These are phyloP conservation scores for Emmonsiellopsis sp. DNA, from an alignment of 2,329 filamentous ascomycete genomes.

Conservation along the genomic window DNA sequence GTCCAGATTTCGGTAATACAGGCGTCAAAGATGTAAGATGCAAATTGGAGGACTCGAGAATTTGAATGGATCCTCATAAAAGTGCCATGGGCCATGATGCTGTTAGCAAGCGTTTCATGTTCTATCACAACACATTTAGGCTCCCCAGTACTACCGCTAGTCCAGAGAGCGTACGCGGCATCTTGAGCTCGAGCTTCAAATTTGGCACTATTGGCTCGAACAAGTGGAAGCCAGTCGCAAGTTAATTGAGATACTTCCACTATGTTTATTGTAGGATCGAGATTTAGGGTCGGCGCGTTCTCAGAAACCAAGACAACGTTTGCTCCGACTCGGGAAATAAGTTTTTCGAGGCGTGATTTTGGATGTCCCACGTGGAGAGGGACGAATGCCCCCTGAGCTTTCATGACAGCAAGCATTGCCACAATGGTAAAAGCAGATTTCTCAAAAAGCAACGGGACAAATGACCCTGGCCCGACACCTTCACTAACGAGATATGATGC, in stretches of 20 bases:
- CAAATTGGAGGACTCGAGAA: constrained; percentile 1
- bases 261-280: neutral
- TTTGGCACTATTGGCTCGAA: neutral
- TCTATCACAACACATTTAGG: constrained; percentile 61
- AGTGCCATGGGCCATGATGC: neutral
- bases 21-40: constrained; percentile 36
- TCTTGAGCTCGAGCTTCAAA: neutral
- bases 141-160: constrained; percentile 72
- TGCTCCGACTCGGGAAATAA: constrained; percentile 2
- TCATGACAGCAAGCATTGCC: constrained; percentile 17
- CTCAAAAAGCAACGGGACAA: constrained; percentile 28
- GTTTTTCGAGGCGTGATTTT: constrained; percentile 21
- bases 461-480: neutral
- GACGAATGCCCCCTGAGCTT: constrained; percentile 18
- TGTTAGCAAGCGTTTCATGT: neutral
- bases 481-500: neutral
- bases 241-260: neutral
- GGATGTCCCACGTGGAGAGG: constrained; percentile 18
- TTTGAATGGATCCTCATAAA: neutral
- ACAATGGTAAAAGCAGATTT: constrained; percentile 27
- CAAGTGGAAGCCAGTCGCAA: neutral
- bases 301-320: constrained; percentile 2
- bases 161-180: constrained; percentile 71
- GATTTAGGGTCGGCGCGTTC: neutral
- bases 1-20: constrained; percentile 41